A percentile compares a stretch with the other conserved stretches of the same genome.
Evolutionary conservation across 129 eudicot species (phyloP).

Genomic region (Artemisia tridentata): DNA sequence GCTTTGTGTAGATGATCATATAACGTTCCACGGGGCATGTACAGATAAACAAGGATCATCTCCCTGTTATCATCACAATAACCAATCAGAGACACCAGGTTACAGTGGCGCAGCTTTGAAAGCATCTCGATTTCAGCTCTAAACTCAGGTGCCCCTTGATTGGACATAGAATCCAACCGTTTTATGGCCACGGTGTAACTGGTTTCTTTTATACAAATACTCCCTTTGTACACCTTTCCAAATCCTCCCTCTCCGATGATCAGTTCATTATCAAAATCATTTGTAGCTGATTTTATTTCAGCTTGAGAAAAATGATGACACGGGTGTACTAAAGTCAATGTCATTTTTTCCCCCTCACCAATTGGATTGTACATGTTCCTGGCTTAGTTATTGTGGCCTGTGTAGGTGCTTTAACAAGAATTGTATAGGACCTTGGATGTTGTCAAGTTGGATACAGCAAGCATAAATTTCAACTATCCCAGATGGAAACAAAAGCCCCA

Average conservation of each 20-base stretch:
- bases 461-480: too few species aligned
- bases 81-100: constrained; percentile 24
- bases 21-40: constrained; percentile 2
- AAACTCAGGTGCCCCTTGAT: constrained; percentile 21
- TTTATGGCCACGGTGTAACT: constrained; percentile 20
- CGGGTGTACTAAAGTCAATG: background rate
- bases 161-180: constrained; percentile 24
- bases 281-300: constrained; percentile 33
- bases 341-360: too few species aligned
- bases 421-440: too few species aligned
- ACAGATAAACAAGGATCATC: constrained; percentile 19
- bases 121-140: constrained; percentile 1
- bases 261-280: constrained; percentile 24
- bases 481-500: too few species aligned
- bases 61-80: constrained; percentile 9
- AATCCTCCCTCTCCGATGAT: constrained; percentile 41
- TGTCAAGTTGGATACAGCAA: too few species aligned
- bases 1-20: constrained; percentile 6
- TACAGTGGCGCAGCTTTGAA: constrained; percentile 7
- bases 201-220: background rate
- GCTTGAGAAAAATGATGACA: constrained; percentile 29
- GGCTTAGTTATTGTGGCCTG: too few species aligned
- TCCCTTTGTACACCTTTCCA: constrained; percentile 29
- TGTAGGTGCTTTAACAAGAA: too few species aligned
- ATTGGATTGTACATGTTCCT: too few species aligned